Base-by-base conservation (phyloP, 805 yeast genomes). In the Candida sonorensis region DNA sequence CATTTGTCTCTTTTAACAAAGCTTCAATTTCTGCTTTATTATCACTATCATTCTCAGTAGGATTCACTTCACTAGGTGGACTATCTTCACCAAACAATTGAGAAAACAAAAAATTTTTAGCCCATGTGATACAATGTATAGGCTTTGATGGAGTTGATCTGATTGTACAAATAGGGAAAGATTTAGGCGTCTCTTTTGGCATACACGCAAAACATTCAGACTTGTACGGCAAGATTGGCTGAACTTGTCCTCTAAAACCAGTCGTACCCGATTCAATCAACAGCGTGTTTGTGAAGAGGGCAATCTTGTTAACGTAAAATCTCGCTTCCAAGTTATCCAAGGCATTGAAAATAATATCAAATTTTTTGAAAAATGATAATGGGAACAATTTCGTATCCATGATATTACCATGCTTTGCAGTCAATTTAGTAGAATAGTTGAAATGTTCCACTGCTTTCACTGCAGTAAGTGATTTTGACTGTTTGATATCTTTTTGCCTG, bases 121-220 rank as follows among this genome's bases (percentile, higher is more conserved):
- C 94, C 99, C 99, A 92, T 1, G 94, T 95, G 17, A 92, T 80
- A 55, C 96, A 87, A 52, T 92, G 99, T 5, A 92, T 80, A 0
- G 97, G 97, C 51, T 83, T 87, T 0, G 95, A 84, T 0, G 99
- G 99, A 0, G 98, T 92, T 5, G 96, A 85, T 42, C 99, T 68
- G 37, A 92, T 92, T 0, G 98, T 92, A 55, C 99, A 92, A 2
- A 92, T 96, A 0, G 99, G 97, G 55, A 77, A 92, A 0, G 92
- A 71, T 50, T 83, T 87, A 5, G 97, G 95, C 0, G 94, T 78
- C 23, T 77, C 92, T 49, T 90, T 86, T 5, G 81, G 75, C 17
- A 77, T 75, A 57, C 99, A 92, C 40, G 87, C 96, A 57, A 87
- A 94, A 58, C 99, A 92, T 60, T 92, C 98, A 2, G 94, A 77